Conservation (phyloP, 2,329 filamentous ascomycete genomes). For the Exserohilum rostratum region DNA sequence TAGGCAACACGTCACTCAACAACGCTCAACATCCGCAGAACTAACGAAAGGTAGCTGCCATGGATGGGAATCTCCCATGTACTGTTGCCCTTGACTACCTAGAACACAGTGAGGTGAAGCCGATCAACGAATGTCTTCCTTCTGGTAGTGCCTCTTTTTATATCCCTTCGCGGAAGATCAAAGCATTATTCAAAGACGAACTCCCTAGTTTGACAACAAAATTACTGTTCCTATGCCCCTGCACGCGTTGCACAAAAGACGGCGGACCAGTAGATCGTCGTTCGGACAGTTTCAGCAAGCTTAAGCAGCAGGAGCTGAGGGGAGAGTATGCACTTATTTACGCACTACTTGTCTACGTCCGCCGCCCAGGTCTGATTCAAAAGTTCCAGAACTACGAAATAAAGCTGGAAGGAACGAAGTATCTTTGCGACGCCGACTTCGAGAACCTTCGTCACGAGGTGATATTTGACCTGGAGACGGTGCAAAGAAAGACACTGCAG, state of each 20-base stretch:
- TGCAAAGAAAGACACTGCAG: conserved; percentile 8
- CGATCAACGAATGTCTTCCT: conserved; percentile 9
- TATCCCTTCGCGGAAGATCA: conserved; percentile 14
- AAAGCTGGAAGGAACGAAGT: conserved; percentile 14
- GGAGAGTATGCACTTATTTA: conserved; percentile 17
- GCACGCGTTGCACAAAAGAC: conserved; percentile 8
- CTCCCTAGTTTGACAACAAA: conserved; percentile 10
- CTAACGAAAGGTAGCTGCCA: not conserved
- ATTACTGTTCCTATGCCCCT: conserved; percentile 13
- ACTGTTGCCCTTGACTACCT: conserved; percentile 5
- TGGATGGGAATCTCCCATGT: not conserved
- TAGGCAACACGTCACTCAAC: not conserved
- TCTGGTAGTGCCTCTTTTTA: conserved; percentile 10
- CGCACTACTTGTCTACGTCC: conserved; percentile 16
- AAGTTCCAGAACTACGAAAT: conserved; percentile 11
- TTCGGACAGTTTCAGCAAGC: conserved; percentile 8
- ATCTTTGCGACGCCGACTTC: conserved; percentile 9
- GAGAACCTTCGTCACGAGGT: not conserved
- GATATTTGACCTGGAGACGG: not conserved
- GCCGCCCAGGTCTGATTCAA: conserved; percentile 13
- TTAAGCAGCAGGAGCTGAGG: conserved; percentile 12
- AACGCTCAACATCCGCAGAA: not conserved
- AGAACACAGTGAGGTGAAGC: conserved; percentile 6
- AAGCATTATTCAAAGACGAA: conserved; percentile 10
- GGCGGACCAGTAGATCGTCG: conserved; percentile 13